Percentiles rank a stretch among this genome's conserved stretches.
Conservation (phyloP, 768 basidiomycete genomes). For the Collybia nuda region DNA sequence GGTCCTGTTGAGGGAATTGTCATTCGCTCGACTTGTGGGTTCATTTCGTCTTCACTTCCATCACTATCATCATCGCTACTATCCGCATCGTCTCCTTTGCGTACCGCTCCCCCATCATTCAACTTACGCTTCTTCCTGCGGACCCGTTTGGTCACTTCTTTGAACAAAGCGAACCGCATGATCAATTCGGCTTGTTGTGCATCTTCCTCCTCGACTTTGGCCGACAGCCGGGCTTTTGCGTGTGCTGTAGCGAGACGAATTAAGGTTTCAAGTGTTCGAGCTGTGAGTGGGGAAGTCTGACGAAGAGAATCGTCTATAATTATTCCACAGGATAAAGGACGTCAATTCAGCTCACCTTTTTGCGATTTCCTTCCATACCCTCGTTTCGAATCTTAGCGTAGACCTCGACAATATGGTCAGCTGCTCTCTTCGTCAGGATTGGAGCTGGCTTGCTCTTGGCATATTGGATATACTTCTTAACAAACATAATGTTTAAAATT, state of each 20-base stretch:
- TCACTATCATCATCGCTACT: slow-evolving; percentile 57
- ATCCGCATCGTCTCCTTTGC: slow-evolving; percentile 43
- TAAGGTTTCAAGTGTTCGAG: slow-evolving; percentile 96
- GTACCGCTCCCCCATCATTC: slow-evolving; percentile 61
- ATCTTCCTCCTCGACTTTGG: slow-evolving; percentile 82
- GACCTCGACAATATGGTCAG: slow-evolving; percentile 90
- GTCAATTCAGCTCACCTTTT: slow-evolving; percentile 53
- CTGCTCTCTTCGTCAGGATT: slow-evolving; percentile 86
- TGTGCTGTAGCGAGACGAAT: slow-evolving; percentile 98
- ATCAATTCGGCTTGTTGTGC: slow-evolving; percentile 92
- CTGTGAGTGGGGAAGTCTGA: slow-evolving; percentile 95
- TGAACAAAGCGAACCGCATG: slow-evolving; percentile 96
- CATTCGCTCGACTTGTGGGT: slow-evolving; percentile 48
- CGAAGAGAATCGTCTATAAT: slow-evolving; percentile 14
- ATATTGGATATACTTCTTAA: slow-evolving; percentile 99
- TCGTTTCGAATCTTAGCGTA: slow-evolving; percentile 93
- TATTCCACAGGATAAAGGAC: slow-evolving; percentile 3
- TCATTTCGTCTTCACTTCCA: slow-evolving; percentile 44
- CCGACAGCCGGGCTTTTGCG: slow-evolving; percentile 90
- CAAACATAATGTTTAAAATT: slow-evolving; percentile 88
- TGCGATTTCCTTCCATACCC: slow-evolving; percentile 84
- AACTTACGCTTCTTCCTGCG: slow-evolving; percentile 86
- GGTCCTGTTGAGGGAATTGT: slow-evolving; percentile 38
- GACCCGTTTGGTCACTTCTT: slow-evolving; percentile 87
- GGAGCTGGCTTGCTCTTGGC: slow-evolving; percentile 89